Base-by-base conservation (phyloP, 2,329 filamentous ascomycete species). In the Spiromastix sp. region DNA sequence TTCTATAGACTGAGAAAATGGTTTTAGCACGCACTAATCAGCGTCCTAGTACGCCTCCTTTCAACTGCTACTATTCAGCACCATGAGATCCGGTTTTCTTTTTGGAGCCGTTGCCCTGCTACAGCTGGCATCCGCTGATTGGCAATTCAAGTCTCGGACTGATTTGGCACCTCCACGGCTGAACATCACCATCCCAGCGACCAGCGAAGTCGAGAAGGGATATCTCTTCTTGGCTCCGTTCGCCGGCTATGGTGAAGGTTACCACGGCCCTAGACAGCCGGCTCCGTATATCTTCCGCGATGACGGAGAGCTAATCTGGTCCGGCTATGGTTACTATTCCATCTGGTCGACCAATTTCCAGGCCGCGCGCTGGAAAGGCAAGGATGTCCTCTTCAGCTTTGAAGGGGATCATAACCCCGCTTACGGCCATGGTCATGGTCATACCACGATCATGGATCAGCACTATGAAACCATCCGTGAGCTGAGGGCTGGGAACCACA, bases 271-370 rank as follows among this genome's bases (percentile, higher is more conserved):
- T 2, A 60, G 63, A 4, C 71, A 74, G 49, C 60, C 68, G 1
- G 69, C 58, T 0, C 66, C 71, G 1, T 76, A 75, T 47, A 75
- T 76, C 43, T 67, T 73, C 43, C 60, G 62, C 4, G 63, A 72
- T 43, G 53, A 70, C 20, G 71, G 71, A 2, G 68, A 74, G 32
- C 56, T 76, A 0, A 57, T 77, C 15, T 76, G 71, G 71, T 74
- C 71, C 1, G 69, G 72, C 2, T 70, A 70, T 36, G 63, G 61
- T 3, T 65, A 67, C 45, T 71, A 66, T 43, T 65, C 62, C 20
- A 67, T 67, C 47, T 73, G 69, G 65, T 50, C 63, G 1, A 64
- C 64, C 40, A 74, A 74, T 47, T 74, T 76, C 52, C 70, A 70
- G 41, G 60, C 59, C 2, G 64, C 55, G 0, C 56, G 58, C 4